Base-by-base conservation (phyloP, 2,329 filamentous ascomycete species). In the Claviceps monticola region DNA sequence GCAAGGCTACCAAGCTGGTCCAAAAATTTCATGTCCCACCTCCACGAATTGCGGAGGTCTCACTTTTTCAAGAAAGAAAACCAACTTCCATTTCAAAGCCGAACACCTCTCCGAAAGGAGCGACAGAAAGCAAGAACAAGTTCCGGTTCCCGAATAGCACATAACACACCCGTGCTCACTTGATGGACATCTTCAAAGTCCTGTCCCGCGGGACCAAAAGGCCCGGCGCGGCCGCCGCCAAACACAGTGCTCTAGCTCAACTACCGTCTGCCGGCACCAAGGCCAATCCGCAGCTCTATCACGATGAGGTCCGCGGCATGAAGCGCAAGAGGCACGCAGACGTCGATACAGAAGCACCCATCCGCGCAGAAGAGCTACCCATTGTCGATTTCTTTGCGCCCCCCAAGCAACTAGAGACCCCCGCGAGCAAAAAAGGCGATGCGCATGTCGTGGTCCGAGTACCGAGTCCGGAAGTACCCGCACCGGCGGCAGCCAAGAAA, bases 101-200 rank as follows among this genome's bases (percentile, higher is more conserved):
- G 8, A 29, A 29, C 29, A 29, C 9, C 29, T 9, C 29, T 9
- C 29, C 3, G 13, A 39, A 39, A 41, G 17, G n/a, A 17, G 8
- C 17, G 6, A 23, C 4, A 43, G 21, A 43, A 23, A 43, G 14
- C 11, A 43, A 45, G 21, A 26, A 45, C 13, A 29, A 45, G 41
- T 21, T 23, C 9, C 9, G 19, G 11, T 13, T 21, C 11, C 19
- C 3, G 19, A 50, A 34, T 6, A 38, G 34, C 46, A 5, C 39
- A n/a, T 11, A 41, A 36, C 14, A 46, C 16, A 26, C 6, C 46
- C 4, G 17, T 34, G 5, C 7, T 26, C 38, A 53, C 19, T 5
- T 14, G 17, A 86, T 86, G 83, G 84, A 89, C 67, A 81, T 88
- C 51, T 72, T 88, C 61, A 87, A 82, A 61, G 70, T 89, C 36